Conservation (phyloP, 176 grass and related monocot species). For the maize (Zea mays) region Zm-B73-REFERENCE-NAM-5.0 NC_050098.1:17200001-17200500, state of each 20-base stretch:
- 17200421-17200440: not conserved
- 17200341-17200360: not conserved
- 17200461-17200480: not conserved
- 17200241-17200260: not conserved
- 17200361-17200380: not conserved
- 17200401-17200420: not conserved
- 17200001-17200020: not conserved
- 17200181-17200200: not conserved
- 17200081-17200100: not conserved
- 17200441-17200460: not conserved
- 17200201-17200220: not conserved
- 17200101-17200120: not conserved
- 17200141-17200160: not conserved
- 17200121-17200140: not conserved
- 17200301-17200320: not conserved
- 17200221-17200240: not conserved
- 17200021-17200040: not conserved
- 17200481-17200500: not conserved
- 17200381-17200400: not conserved
- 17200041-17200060: not conserved
- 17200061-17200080: not conserved
- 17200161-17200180: not conserved
- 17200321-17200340: not conserved
- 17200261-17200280: slow-evolving; percentile 2
- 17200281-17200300: not conserved